A percentile compares a stretch with the other conserved stretches of the same genome.
Evolutionary conservation across 2,329 filamentous ascomycete genomes (phyloP).

Genomic region (Pseudocercospora ulei): DNA sequence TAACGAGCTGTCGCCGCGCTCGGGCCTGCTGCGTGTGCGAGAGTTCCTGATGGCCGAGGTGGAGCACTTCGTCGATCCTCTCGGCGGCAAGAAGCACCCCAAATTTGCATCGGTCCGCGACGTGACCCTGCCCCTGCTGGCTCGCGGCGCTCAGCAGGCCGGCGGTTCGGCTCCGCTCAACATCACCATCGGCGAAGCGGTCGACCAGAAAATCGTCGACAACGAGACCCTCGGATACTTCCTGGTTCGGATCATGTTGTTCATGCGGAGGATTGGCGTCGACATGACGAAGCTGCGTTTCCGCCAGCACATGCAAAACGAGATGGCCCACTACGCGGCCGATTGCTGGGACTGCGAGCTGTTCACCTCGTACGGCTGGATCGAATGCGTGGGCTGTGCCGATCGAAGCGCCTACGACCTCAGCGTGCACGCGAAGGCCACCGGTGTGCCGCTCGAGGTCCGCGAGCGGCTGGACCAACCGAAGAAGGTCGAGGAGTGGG

Average conservation of each 20-base stretch:
- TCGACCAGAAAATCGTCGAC: constrained; percentile 72
- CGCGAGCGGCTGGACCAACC: constrained; percentile 72
- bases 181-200: constrained; percentile 75
- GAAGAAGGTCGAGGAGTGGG: constrained; percentile 72
- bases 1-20: constrained; percentile 91
- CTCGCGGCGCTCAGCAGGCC: constrained; percentile 72
- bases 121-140: constrained; percentile 71
- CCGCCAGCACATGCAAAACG: constrained; percentile 89
- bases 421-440: constrained; percentile 85
- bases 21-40: constrained; percentile 82
- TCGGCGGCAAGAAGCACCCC: constrained; percentile 86
- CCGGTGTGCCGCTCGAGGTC: constrained; percentile 74
- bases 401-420: constrained; percentile 93
- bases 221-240: constrained; percentile 99
- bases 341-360: constrained; percentile 99
- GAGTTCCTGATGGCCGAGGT: constrained; percentile 99
- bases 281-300: constrained; percentile 85
- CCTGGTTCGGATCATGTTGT: constrained; percentile 82
- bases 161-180: constrained; percentile 69
- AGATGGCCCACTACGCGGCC: constrained; percentile 86
- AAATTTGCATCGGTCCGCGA: constrained; percentile 80
- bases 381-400: constrained; percentile 95
- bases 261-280: constrained; percentile 78
- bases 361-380: constrained; percentile 85
- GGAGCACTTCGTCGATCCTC: constrained; percentile 93